Evolutionary conservation across 352 stramenopile species (phyloP), one percentile per base, ranked within the genome.

Genomic region (Blastocystis sp.): DNA sequence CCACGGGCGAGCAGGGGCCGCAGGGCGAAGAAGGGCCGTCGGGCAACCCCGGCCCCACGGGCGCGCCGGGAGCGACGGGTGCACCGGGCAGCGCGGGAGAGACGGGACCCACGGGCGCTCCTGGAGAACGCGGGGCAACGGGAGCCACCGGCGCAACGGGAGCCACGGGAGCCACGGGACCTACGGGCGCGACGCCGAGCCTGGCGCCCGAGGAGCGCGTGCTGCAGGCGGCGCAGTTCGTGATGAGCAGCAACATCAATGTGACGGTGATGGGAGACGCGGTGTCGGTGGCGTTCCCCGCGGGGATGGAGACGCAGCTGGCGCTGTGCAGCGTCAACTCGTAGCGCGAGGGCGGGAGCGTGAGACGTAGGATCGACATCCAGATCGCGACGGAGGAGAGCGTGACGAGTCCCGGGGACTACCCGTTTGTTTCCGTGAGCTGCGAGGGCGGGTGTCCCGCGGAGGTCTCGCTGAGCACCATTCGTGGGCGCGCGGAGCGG

Each of bases 161-260:
- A 60, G 21, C 41, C 2, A 84, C 74, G 1, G 74, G 74, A 67
- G 53, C 61, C 1, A 84, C 74, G 21, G 74, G 74, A 53, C 52
- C 74, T 1, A 84, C 78, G 21, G 78, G 78, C 43, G 17, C 74
- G 19, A 43, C 56, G 38, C 28, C 66, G 66, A 76, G 66, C 53
- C 48, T 48, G 41, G n/a, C 41, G 21, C n/a, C 21, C 4, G 38
- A 7, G n/a, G 52, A 84, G 23, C 45, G 74, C 21, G 19, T 65
- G 43, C 74, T 67, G 59, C 45, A 84, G 56, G 28, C 74, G 1
- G 14, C 45, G 52, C n/a, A 62, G n/a, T 84, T 84, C 48, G 52
- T 64, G 61, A 69, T 60, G 74, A 84, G 66, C 45, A 84, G 69
- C 52, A 84, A 84, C 34, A 7, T 84, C 9, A 52, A 52, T 28